Conservation (phyloP, 2,329 filamentous ascomycete genomes). For the Amphichorda felina region DNA sequence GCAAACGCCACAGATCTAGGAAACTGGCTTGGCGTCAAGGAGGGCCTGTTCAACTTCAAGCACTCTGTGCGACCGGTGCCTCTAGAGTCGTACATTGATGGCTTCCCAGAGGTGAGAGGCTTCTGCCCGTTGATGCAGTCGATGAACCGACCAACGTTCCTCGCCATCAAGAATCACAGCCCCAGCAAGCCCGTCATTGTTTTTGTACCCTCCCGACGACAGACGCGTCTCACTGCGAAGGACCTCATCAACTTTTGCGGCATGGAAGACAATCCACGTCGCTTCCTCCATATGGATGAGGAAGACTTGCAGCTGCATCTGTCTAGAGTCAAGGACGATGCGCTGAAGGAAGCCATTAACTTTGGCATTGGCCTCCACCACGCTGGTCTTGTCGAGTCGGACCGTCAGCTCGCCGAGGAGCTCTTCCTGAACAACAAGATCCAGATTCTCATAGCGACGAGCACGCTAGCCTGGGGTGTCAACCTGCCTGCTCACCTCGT, state of each 20-base stretch:
- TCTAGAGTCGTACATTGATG: conserved; percentile 92
- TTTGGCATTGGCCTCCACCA: conserved; percentile 97
- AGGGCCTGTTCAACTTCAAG: conserved; percentile 91
- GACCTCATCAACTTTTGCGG: conserved; percentile 96
- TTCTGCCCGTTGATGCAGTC: conserved; percentile 98
- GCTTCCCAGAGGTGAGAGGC: conserved; percentile 86
- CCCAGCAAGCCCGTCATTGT: conserved; percentile 97
- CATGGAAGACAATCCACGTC: conserved; percentile 93
- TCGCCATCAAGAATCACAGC: conserved; percentile 93
- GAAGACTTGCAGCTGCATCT: conserved; percentile 85
- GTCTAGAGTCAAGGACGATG: conserved; percentile 83
- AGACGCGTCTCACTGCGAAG: conserved; percentile 89
- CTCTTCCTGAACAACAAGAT: conserved; percentile 97
- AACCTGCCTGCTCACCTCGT: conserved; percentile 95
- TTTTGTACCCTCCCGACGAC: conserved; percentile 88
- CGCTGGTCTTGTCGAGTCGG: conserved; percentile 89
- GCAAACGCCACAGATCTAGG: conserved; percentile 89
- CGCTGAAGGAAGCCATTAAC: conserved; percentile 83
- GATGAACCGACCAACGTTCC: conserved; percentile 94
- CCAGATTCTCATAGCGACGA: conserved; percentile 90
- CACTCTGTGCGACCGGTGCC: conserved; percentile 96
- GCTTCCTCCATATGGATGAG: conserved; percentile 89
- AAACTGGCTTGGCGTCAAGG: conserved; percentile 95
- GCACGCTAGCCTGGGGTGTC: conserved; percentile 95
- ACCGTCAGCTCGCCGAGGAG: conserved; percentile 84